Conservation (phyloP, 2,329 filamentous ascomycete genomes). For the Fusarium humuli region DNA sequence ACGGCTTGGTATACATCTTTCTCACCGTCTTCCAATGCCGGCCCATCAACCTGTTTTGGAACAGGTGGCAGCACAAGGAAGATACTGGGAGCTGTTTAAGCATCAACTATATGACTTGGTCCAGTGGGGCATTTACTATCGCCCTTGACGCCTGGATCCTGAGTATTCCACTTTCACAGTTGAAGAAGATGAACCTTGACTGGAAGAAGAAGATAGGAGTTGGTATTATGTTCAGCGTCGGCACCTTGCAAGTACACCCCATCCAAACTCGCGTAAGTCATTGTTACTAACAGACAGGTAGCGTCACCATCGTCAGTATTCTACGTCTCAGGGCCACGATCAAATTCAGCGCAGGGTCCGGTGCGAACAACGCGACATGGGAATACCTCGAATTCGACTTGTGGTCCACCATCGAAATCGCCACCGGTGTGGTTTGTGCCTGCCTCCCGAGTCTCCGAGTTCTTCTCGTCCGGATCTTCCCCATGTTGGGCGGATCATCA, state of each 20-base stretch:
- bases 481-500: background rate
- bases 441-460: background rate
- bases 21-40: background rate
- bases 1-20: background rate
- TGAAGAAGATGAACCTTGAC: background rate
- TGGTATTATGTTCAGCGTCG: background rate
- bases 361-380: background rate
- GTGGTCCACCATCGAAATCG: background rate
- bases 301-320: background rate
- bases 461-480: background rate
- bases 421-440: background rate
- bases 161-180: background rate
- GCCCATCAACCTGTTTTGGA: background rate
- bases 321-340: background rate
- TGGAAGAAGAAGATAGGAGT: background rate
- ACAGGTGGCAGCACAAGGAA: background rate
- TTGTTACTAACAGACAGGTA: background rate
- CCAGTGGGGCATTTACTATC: background rate
- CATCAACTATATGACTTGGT: background rate
- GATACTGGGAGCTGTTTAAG: background rate
- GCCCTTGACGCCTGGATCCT: background rate
- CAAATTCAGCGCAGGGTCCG: background rate
- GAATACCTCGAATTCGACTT: background rate
- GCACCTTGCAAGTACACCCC: background rate
- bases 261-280: rapidly evolving